These are phyloP conservation scores for Phlebiopsis flavidoalba DNA, from an alignment of 768 basidiomycete genomes.

Conservation along the genomic window DNA sequence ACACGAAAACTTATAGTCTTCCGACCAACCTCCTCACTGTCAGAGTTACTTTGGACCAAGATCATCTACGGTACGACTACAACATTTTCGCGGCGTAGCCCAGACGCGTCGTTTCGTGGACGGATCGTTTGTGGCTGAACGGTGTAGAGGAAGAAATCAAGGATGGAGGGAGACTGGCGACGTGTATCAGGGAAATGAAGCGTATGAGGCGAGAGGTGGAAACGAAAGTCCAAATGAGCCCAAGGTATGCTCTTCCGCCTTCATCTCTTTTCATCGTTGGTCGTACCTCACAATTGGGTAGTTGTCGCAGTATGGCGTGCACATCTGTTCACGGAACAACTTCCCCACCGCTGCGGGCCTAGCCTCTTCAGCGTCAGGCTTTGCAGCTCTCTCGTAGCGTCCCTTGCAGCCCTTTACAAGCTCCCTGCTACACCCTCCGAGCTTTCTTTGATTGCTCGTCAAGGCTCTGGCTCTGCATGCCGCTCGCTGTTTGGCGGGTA, in stretches of 20 bases:
- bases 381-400: slow-evolving; percentile 89
- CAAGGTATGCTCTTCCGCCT: slow-evolving; percentile 44
- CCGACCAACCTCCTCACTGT: slow-evolving; percentile 98
- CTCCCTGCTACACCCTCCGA: slow-evolving; percentile 74
- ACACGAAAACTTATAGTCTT: slow-evolving; percentile 89
- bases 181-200: slow-evolving; percentile 87
- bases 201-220: slow-evolving; percentile 72
- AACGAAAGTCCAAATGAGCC: slow-evolving; percentile 57
- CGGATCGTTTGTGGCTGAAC: slow-evolving; percentile 92
- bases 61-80: slow-evolving; percentile 93
- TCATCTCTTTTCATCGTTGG: not conserved
- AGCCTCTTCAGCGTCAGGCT: slow-evolving; percentile 95
- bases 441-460: slow-evolving; percentile 92
- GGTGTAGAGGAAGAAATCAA: slow-evolving; percentile 90
- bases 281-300: slow-evolving; percentile 24
- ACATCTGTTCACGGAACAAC: slow-evolving; percentile 95
- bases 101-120: slow-evolving; percentile 65
- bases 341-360: slow-evolving; percentile 99
- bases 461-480: slow-evolving; percentile 97
- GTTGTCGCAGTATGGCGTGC: slow-evolving; percentile 71
- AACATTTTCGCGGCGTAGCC: slow-evolving; percentile 83
- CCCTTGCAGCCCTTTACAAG: slow-evolving; percentile 80
- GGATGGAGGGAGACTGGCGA: slow-evolving; percentile 66
- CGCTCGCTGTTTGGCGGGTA: slow-evolving; percentile 96
- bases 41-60: slow-evolving; percentile 95